phyloP scores from a whole-genome alignment of 495 filamentous ascomycete species.

The Beverwykella pulmonaria region DNA sequence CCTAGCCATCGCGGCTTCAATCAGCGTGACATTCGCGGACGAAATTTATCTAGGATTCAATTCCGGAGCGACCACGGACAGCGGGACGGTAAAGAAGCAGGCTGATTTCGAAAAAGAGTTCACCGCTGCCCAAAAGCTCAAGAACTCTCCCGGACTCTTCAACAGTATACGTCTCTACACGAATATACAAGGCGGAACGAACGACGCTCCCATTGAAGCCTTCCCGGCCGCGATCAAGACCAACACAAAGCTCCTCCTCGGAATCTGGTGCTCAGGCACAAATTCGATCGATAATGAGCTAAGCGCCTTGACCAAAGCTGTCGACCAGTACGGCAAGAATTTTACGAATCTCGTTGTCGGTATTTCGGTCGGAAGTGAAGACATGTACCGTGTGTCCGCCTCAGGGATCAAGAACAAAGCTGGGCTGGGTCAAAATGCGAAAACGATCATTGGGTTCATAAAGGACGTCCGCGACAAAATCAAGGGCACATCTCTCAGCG shows the following conservation, averaged over 20 bases:
- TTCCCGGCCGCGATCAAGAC: constrained; percentile 56
- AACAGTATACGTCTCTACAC: constrained; percentile 71
- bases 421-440: constrained; percentile 12
- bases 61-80: constrained; percentile 65
- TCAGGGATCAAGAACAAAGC: constrained; percentile 48
- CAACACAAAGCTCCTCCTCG: constrained; percentile 63
- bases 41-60: constrained; percentile 67
- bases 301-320: constrained; percentile 62
- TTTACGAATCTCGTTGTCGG: constrained; percentile 68
- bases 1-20: constrained; percentile 5
- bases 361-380: constrained; percentile 85
- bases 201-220: constrained; percentile 54
- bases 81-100: constrained; percentile 63
- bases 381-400: constrained; percentile 74
- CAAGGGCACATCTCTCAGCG: constrained; percentile 34
- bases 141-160: constrained; percentile 67
- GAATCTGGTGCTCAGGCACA: constrained; percentile 65
- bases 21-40: constrained; percentile 42
- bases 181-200: constrained; percentile 62
- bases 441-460: constrained; percentile 20
- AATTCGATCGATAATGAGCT: constrained; percentile 63
- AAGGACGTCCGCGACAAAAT: constrained; percentile 19
- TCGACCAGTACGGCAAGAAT: constrained; percentile 58
- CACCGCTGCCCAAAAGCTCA: constrained; percentile 67
- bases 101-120: constrained; percentile 72